Evolutionary conservation across 2,329 filamentous ascomycete species (phyloP).

Genomic region (Harringtonia lauricola): DNA sequence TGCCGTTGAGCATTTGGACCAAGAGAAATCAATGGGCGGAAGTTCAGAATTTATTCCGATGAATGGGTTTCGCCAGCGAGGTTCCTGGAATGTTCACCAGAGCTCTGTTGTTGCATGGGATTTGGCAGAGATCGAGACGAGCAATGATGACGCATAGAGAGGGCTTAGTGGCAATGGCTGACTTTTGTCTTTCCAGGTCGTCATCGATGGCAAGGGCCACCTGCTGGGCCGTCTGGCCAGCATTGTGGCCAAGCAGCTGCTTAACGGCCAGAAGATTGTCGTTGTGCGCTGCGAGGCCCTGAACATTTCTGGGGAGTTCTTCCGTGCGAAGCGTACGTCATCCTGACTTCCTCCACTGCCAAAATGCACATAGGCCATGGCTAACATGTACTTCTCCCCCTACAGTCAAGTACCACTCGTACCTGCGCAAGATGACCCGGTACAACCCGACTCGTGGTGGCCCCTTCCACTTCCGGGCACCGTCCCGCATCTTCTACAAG

Average conservation of each 20-base stretch:
- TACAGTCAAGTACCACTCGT: constrained; percentile 99
- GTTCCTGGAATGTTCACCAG: too few relatives aligned
- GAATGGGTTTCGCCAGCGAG: too few relatives aligned
- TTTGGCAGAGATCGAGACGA: too few relatives aligned
- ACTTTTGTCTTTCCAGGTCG: constrained; percentile 50
- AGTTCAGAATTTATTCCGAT: too few relatives aligned
- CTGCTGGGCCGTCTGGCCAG: constrained; percentile 97
- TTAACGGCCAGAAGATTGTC: constrained; percentile 98
- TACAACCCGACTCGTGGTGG: constrained; percentile 99
- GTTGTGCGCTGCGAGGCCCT: constrained; percentile 97
- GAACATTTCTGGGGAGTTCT: constrained; percentile 99
- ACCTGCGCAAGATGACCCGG: constrained; percentile 99
- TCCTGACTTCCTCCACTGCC: constrained; percentile 7
- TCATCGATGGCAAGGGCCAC: constrained; percentile 99
- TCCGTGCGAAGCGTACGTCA: constrained; percentile 98
- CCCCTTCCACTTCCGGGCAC: constrained; percentile 99
- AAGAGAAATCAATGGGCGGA: too few relatives aligned
- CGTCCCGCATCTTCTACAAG: constrained; percentile 99
- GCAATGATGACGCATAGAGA: background rate
- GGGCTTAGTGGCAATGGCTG: background rate
- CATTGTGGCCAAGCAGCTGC: constrained; percentile 97
- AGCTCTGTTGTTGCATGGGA: too few relatives aligned
- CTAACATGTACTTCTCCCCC: constrained; percentile 7
- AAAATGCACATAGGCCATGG: background rate
- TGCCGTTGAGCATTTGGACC: too few relatives aligned